Evolutionary conservation across 768 basidiomycete species (phyloP).

Genomic region (Austroboletus eburneus): DNA sequence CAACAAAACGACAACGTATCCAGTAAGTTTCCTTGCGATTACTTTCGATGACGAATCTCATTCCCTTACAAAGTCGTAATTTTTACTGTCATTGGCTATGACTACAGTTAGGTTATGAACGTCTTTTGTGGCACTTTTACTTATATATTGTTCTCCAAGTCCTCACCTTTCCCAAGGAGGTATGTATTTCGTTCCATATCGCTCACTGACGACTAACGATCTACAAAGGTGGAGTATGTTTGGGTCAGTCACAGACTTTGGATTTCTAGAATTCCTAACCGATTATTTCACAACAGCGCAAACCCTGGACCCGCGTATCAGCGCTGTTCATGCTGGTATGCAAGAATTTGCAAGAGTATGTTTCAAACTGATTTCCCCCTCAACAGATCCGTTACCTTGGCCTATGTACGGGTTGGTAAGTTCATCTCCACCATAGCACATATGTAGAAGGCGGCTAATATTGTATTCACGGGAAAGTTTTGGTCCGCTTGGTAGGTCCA

Average conservation of each 20-base stretch:
- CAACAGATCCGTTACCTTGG: not conserved
- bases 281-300: not conserved
- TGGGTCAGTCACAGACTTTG: not conserved
- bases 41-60: not conserved
- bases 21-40: not conserved
- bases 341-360: not conserved
- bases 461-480: not conserved
- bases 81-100: not conserved
- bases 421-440: not conserved
- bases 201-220: not conserved
- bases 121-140: not conserved
- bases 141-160: not conserved
- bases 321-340: not conserved
- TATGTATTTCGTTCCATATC: not conserved
- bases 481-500: not conserved
- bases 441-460: not conserved
- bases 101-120: not conserved
- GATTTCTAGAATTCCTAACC: not conserved
- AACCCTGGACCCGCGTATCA: not conserved
- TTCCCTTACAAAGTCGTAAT: not conserved
- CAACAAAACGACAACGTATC: not conserved
- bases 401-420: not conserved
- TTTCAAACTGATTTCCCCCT: not conserved
- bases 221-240: not conserved
- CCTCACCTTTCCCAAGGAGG: not conserved